These are phyloP conservation scores for Apiospora rasikravindrae DNA, from an alignment of 2,329 filamentous ascomycete species.

Conservation along the genomic window DNA sequence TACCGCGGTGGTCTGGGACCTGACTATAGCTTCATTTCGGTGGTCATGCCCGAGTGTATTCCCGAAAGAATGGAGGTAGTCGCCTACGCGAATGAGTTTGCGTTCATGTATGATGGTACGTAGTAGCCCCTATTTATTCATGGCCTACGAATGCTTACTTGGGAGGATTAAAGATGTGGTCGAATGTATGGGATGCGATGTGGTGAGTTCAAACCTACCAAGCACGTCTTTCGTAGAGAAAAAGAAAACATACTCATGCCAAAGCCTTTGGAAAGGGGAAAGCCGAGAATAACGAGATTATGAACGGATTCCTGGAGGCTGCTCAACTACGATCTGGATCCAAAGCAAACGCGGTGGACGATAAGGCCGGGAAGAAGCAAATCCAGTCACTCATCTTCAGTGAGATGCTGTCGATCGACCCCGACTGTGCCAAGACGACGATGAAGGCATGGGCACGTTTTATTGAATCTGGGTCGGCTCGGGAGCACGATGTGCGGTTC, in stretches of 20 bases:
- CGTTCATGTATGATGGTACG: neutral
- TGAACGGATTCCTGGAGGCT: neutral
- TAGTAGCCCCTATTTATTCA: neutral
- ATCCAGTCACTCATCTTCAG: conserved; percentile 11
- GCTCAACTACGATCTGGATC: neutral
- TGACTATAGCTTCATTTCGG: neutral
- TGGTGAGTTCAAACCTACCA: neutral
- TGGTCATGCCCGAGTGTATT: neutral
- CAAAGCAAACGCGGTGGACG: neutral
- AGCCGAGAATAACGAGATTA: conserved; percentile 11
- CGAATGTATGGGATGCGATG: neutral
- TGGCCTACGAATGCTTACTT: neutral
- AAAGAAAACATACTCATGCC: neutral
- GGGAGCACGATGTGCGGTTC: neutral
- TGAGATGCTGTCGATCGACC: conserved; percentile 6
- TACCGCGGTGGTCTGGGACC: neutral
- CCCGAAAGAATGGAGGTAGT: neutral
- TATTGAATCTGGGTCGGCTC: neutral
- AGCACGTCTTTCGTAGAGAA: neutral
- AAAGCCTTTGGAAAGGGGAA: neutral
- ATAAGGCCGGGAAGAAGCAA: neutral
- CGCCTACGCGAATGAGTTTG: neutral
- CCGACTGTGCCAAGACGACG: neutral
- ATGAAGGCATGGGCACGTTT: conserved; percentile 13
- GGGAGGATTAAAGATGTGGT: neutral